Base-by-base conservation (phyloP, 2,329 filamentous ascomycete genomes). In the Keithomyces neogunnii region DNA sequence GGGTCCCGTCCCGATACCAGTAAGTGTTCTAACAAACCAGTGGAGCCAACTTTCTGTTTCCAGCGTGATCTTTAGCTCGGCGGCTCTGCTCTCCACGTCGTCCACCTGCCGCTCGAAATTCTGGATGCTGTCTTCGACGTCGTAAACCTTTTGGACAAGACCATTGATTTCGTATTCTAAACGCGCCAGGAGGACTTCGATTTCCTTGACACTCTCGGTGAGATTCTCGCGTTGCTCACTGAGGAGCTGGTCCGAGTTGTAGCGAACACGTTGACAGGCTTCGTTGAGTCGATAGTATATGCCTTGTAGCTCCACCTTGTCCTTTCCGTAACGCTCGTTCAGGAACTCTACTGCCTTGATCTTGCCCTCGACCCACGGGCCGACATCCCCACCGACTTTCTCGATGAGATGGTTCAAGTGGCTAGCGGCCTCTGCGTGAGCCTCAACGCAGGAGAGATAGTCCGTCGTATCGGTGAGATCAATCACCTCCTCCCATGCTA, bases 131-230 rank as follows among this genome's bases (percentile, higher is more conserved):
- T 89, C 86, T 62, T 96, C 90, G 7, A 96, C 87, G 62, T 97
- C 92, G 60, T 88, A 79, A 8, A 96, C 85, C 60, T 89, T 89
- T 46, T 84, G 82, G 47, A 83, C 76, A n/a, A 97, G 73, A 13
- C 84, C 82, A 53, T 86, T 81, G 55, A 96, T 85, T 72, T 96
- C 92, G 67, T 97, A 97, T 62, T 97, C 91, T 51, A 97, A 75
- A 67, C 91, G 91, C 26, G 89, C 89, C 3, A 86, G 82, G 39
- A 95, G 73, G 28, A 86, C 80, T 64, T 95, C 90, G 11, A 96
- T 76, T 56, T 93, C 88, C 65, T 86, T 86, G 54, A 90, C 74
- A 13, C 78, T 78, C 62, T 93, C 88, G 3, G 78, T 80, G 38
- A 95, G 72, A 49, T 79, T 76, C 28, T 77, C 75, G 40, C 84